phyloP scores from a whole-genome alignment of 2,329 filamentous ascomycete species.

The Beauveria pseudobassiana region DNA sequence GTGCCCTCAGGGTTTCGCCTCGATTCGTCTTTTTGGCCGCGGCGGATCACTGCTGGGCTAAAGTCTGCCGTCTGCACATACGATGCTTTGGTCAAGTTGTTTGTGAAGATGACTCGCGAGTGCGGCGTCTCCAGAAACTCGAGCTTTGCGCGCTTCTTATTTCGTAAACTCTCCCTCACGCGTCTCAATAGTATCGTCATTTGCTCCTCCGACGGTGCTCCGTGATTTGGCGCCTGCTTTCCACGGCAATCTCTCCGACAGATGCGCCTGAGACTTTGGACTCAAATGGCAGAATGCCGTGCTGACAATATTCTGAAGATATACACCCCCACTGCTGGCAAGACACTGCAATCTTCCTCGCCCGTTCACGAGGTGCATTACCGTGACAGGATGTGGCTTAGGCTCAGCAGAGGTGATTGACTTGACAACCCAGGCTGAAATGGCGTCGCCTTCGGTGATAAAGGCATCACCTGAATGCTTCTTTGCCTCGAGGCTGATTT shows the following conservation, averaged over 20 bases:
- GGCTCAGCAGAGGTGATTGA: slow-evolving; percentile 12
- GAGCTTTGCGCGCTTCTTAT: not conserved
- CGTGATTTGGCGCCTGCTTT: not conserved
- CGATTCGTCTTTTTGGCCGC: not conserved
- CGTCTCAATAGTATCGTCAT: not conserved
- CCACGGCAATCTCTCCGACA: not conserved
- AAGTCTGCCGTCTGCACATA: slow-evolving; percentile 3
- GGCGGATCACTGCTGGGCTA: not conserved
- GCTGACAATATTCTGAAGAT: slow-evolving; percentile 5
- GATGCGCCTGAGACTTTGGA: not conserved
- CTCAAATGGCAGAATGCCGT: not conserved
- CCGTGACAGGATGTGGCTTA: slow-evolving; percentile 14
- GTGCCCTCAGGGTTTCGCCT: not conserved
- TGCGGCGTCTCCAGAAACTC: not conserved
- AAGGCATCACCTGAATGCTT: slow-evolving; percentile 22
- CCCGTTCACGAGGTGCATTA: slow-evolving; percentile 17
- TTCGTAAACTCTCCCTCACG: not conserved
- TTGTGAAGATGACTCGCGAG: not conserved
- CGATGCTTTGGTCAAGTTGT: slow-evolving; percentile 1
- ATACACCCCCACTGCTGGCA: not conserved
- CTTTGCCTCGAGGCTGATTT: slow-evolving; percentile 18
- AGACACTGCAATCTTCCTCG: slow-evolving; percentile 7
- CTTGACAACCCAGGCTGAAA: slow-evolving; percentile 31
- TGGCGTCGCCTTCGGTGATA: slow-evolving; percentile 36
- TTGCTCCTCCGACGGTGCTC: slow-evolving; percentile 2